A percentile compares a stretch with the other conserved stretches of the same genome.
Evolutionary conservation across 164 flowering plant species (phyloP).

Genomic region (Aristolochia fimbriata): DNA sequence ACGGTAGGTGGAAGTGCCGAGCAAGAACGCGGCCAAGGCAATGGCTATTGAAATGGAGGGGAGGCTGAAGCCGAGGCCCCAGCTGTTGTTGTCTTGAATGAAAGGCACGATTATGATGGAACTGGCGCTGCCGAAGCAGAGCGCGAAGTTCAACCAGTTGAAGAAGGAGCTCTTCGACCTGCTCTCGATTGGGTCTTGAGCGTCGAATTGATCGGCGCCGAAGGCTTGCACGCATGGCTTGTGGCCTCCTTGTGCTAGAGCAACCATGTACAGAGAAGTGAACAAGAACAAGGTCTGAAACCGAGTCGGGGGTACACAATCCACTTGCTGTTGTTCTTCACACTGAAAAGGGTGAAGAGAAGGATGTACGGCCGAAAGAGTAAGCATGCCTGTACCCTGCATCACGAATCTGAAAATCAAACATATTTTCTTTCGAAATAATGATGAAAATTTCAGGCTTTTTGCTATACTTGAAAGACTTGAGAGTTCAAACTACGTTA

Average conservation of each 20-base stretch:
- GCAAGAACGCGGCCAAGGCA: conserved; percentile 7
- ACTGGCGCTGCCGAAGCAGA: background rate
- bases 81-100: conserved; percentile 11
- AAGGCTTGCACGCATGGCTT: conserved; percentile 19
- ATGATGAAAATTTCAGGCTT: too few relatives aligned
- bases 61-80: conserved; percentile 15
- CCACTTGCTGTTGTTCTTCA: background rate
- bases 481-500: too few relatives aligned
- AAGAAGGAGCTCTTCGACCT: conserved; percentile 14
- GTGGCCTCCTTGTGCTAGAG: conserved; percentile 3
- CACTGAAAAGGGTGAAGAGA: background rate
- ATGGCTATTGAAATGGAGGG: conserved; percentile 9
- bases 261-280: conserved; percentile 14
- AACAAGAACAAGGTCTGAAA: conserved; percentile 10
- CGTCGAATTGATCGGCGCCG: conserved; percentile 16
- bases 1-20: conserved; percentile 12
- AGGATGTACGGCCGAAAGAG: conserved; percentile 12
- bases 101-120: conserved; percentile 2
- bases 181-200: conserved; percentile 2
- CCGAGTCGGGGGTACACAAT: conserved; percentile 3
- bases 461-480: too few relatives aligned
- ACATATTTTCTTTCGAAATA: background rate
- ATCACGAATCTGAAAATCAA: background rate
- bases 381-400: conserved; percentile 16
- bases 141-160: conserved; percentile 11